A percentile compares a stretch with the other conserved stretches of the same genome.
phyloP scores from a whole-genome alignment of 2,329 filamentous ascomycete genomes.

The Fusarium coicis region DNA sequence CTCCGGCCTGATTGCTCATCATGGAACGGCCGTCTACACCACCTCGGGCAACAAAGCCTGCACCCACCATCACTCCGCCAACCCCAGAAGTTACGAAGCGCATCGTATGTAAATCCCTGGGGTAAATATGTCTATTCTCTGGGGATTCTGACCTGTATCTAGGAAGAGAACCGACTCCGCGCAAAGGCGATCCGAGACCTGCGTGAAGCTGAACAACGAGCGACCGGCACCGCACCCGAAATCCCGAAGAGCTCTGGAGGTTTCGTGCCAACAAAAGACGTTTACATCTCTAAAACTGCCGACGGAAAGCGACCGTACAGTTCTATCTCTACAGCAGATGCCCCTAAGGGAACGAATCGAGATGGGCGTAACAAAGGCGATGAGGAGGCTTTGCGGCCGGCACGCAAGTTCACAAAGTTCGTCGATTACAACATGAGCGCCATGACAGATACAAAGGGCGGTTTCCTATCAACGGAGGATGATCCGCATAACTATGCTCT shows the following conservation, averaged over 20 bases:
- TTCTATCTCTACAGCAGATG: slow-evolving; percentile 63
- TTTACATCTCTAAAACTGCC: slow-evolving; percentile 60
- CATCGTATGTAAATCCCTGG: slow-evolving; percentile 57
- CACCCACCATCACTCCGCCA: slow-evolving; percentile 55
- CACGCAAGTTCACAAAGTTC: slow-evolving; percentile 90
- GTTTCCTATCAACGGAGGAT: slow-evolving; percentile 90
- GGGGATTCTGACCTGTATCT: not conserved
- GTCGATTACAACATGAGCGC: slow-evolving; percentile 98
- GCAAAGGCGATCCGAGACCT: slow-evolving; percentile 87
- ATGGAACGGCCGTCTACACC: slow-evolving; percentile 64
- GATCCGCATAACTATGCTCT: slow-evolving; percentile 88
- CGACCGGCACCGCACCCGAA: slow-evolving; percentile 54
- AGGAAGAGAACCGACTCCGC: slow-evolving; percentile 89
- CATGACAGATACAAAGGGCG: slow-evolving; percentile 98
- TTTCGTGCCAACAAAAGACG: slow-evolving; percentile 76
- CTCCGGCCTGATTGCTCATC: not conserved
- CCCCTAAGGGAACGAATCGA: slow-evolving; percentile 69
- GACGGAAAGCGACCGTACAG: slow-evolving; percentile 76
- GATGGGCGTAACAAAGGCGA: slow-evolving; percentile 69
- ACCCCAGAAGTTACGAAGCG: slow-evolving; percentile 66
- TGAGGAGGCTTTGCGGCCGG: slow-evolving; percentile 72
- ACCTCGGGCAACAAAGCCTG: slow-evolving; percentile 49
- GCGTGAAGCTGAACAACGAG: slow-evolving; percentile 70
- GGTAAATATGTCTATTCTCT: fast-evolving
- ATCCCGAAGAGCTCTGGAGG: slow-evolving; percentile 68